Evolutionary conservation across 176 grass and related monocot genomes (phyloP).

Genomic region (sorghum (Sorghum bicolor)): Sorghum_bicolor_NCBIv3 NC_012870.2:15919501-15920000

Average conservation of each 20-base stretch:
- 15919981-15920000: constrained; percentile 33
- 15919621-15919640: constrained; percentile 67
- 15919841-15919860: constrained; percentile 83
- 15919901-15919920: constrained; percentile 56
- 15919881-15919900: constrained; percentile 91
- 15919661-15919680: constrained; percentile 43
- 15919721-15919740: constrained; percentile 75
- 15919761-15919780: constrained; percentile 63
- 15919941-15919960: constrained; percentile 47
- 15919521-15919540: constrained; percentile 68
- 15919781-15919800: constrained; percentile 76
- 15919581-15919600: constrained; percentile 57
- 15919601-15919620: constrained; percentile 72
- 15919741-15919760: constrained; percentile 81
- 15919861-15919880: constrained; percentile 55
- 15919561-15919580: constrained; percentile 66
- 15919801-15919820: constrained; percentile 64
- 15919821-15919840: constrained; percentile 73
- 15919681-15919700: constrained; percentile 55
- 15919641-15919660: constrained; percentile 70
- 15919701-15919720: constrained; percentile 68
- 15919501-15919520: constrained; percentile 61
- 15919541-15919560: constrained; percentile 70
- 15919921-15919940: constrained; percentile 73
- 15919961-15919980: constrained; percentile 27